Evolutionary conservation across 1,284 basidiomycete species (phyloP), one percentile per base, ranked within the genome.

Genomic region (Melampsora americana): DNA sequence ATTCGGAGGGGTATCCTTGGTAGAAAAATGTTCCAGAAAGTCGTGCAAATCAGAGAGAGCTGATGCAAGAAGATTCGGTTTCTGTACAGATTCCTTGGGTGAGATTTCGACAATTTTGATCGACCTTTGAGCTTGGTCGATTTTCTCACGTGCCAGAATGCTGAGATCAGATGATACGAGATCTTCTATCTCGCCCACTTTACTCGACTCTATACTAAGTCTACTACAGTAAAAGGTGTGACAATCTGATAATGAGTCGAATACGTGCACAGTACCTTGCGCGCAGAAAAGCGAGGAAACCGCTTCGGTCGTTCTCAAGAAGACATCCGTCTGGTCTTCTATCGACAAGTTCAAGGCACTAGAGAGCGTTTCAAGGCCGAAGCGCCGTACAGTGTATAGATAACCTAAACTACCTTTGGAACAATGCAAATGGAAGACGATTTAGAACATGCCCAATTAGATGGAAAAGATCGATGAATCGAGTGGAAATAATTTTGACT

Each of bases 241-340:
- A 28, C 20, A 56, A 28, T 56, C 53, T 23, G 53, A 56, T n/a
- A 56, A 7, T 56, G 53, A 56, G 53, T n/a, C 18, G 14, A 56
- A 28, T 11, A n/a, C n/a, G 9, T 56, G 53, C 6, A 11, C 28
- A 56, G 53, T 56, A 16, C 20, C 28, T n/a, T 56, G n/a, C 5
- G 53, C 5, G n/a, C 14, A 9, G 53, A 56, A 56, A 23, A 56
- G 53, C 28, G 28, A 56, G n/a, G 53, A 28, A 20, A 56, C 53
- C 4, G 53, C 53, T 56, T 56, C 53, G 53, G 53, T 56, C 9
- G 53, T 56, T 7, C 53, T n/a, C 14, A 56, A 28, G n/a, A 56
- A 56, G 53, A 56, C 16, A 56, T 56, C 53, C n/a, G 53, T 56
- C n/a, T 56, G 53, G 20, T 56, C 53, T 56, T 56, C 53, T n/a